Conservation (phyloP, 75 land plant genomes). For the Ceratopteris richardii region DNA sequence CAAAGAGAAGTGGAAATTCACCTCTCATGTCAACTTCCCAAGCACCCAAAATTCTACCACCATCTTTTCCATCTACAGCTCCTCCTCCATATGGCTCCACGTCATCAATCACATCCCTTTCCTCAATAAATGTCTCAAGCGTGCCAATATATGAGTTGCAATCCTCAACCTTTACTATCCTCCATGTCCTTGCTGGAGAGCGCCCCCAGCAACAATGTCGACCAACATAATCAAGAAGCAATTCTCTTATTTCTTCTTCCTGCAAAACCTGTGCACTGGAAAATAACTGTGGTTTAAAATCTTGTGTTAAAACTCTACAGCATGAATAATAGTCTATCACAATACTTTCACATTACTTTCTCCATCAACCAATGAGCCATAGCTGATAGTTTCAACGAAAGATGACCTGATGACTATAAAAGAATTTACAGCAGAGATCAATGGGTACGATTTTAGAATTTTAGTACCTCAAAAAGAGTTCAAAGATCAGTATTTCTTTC, state of each 20-base stretch:
- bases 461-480: too few species aligned
- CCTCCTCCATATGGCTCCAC: conserved; percentile 59
- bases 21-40: conserved; percentile 93
- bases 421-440: too few species aligned
- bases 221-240: conserved; percentile 82
- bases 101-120: conserved; percentile 63
- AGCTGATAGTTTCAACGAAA: too few species aligned
- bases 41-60: conserved; percentile 56
- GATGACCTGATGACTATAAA: too few species aligned
- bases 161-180: conserved; percentile 66
- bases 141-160: conserved; percentile 96
- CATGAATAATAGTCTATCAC: too few species aligned
- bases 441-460: too few species aligned
- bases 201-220: conserved; percentile 89
- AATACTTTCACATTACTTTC: too few species aligned
- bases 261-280: conserved; percentile 47
- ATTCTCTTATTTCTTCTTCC: conserved; percentile 83
- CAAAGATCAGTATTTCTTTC: too few species aligned
- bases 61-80: conserved; percentile 39
- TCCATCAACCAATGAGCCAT: too few species aligned
- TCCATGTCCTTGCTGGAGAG: conserved; percentile 82
- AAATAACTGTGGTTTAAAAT: too few species aligned
- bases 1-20: conserved; percentile 80
- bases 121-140: conserved; percentile 84
- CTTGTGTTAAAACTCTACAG: too few species aligned